phyloP scores from a whole-genome alignment of 169 alveolate species.

The Cyclospora cayetanensis region DNA sequence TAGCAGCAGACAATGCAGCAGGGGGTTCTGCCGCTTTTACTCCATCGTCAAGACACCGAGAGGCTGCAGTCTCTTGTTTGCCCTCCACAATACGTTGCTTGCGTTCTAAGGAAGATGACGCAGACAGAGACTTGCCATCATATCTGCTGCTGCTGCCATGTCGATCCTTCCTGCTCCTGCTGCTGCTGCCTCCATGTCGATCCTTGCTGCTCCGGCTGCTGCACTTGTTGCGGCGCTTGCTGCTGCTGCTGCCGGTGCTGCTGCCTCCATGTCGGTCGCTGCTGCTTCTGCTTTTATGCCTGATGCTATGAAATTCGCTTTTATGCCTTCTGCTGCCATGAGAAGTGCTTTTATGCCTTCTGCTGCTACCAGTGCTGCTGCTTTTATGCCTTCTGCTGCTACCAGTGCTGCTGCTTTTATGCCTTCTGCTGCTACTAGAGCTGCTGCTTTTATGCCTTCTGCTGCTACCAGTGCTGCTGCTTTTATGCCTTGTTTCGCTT shows the following conservation, averaged over 20 bases:
- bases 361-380: background rate
- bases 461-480: background rate
- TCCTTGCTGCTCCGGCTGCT: background rate
- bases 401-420: background rate
- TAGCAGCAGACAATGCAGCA: background rate
- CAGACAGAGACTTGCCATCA: background rate
- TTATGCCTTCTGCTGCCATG: background rate
- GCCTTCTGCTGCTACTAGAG: background rate
- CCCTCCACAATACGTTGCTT: background rate
- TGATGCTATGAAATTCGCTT: background rate
- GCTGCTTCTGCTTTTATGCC: background rate
- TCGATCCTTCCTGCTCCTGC: background rate
- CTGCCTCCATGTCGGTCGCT: background rate
- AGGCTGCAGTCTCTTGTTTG: background rate
- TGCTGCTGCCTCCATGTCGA: background rate
- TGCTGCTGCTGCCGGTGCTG: background rate
- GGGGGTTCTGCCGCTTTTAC: background rate
- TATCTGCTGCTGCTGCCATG: background rate
- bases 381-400: background rate
- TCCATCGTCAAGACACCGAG: too few relatives aligned
- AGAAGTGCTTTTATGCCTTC: background rate
- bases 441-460: background rate
- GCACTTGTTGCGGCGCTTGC: slow-evolving; percentile 28
- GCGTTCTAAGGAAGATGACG: background rate
- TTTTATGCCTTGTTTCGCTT: background rate